phyloP scores from a whole-genome alignment of 2,329 filamentous ascomycete genomes.

The Ophiocordyceps unilateralis region DNA sequence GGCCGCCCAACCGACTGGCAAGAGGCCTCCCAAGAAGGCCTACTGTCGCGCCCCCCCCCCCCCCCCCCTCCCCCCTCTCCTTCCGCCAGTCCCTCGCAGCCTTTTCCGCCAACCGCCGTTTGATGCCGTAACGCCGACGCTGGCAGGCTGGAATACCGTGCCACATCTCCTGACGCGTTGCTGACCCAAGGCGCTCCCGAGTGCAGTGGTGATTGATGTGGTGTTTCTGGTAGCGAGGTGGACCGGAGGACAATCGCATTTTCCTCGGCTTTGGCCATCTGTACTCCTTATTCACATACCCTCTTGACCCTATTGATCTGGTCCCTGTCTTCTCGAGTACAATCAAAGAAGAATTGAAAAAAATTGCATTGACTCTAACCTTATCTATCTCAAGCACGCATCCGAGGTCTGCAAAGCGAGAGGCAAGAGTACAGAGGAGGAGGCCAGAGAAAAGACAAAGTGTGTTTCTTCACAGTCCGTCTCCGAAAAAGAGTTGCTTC shows the following conservation, averaged over 20 bases:
- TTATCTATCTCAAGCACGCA: constrained; percentile 13
- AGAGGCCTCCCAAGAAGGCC: too few relatives aligned
- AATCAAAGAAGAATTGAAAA: constrained; percentile 35
- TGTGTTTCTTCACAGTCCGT: too few relatives aligned
- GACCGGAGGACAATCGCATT: constrained; percentile 15
- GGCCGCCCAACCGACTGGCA: too few relatives aligned
- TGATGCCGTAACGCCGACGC: too few relatives aligned
- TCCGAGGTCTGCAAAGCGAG: constrained; percentile 19
- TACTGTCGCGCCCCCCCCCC: too few relatives aligned
- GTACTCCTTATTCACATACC: constrained; percentile 22
- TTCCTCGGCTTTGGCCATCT: constrained; percentile 19
- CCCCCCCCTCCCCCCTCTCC: too few relatives aligned
- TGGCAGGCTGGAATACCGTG: neutral
- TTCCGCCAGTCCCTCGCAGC: too few relatives aligned
- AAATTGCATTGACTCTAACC: constrained; percentile 16
- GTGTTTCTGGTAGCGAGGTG: constrained; percentile 19
- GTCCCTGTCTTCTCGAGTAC: constrained; percentile 20
- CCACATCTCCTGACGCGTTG: neutral
- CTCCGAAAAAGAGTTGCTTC: constrained; percentile 4
- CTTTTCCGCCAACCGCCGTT: neutral
- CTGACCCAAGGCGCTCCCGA: neutral
- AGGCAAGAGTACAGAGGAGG: constrained; percentile 7
- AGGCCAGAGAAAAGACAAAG: constrained; percentile 5
- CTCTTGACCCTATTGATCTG: constrained; percentile 16
- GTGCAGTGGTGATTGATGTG: constrained; percentile 6